Evolutionary conservation across 2,329 filamentous ascomycete genomes (phyloP).

Genomic region (Penicillium sp.): DNA sequence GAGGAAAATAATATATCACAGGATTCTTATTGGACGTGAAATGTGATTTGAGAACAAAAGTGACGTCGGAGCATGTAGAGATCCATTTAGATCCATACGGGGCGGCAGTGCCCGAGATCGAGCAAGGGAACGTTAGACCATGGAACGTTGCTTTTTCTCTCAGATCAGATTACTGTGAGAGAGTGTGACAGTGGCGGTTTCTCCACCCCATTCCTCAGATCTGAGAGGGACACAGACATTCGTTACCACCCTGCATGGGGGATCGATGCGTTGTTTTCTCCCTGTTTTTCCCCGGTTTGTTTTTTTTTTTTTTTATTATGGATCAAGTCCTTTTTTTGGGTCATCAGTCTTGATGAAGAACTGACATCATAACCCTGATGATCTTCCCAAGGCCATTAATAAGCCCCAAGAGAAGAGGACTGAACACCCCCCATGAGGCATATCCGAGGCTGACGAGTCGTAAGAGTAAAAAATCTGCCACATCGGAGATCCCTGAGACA

Average conservation of each 20-base stretch:
- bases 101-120: conserved; percentile 8
- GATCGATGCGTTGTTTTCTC: not conserved
- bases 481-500: conserved; percentile 15
- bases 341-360: not conserved
- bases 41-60: not conserved
- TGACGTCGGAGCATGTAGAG: conserved; percentile 6
- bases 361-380: conserved; percentile 13
- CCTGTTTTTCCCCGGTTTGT: not conserved
- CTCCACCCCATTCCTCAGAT: conserved; percentile 15
- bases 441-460: conserved; percentile 16
- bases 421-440: conserved; percentile 1
- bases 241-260: conserved; percentile 2
- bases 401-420: conserved; percentile 2
- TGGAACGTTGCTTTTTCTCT: not conserved
- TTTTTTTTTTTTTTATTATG: not conserved
- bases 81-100: not conserved
- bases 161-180: conserved; percentile 1
- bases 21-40: not conserved
- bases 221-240: conserved; percentile 1
- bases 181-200: conserved; percentile 14
- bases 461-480: conserved; percentile 2
- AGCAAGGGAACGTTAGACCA: conserved; percentile 3
- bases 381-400: conserved; percentile 6
- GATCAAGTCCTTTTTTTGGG: not conserved
- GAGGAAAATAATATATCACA: not conserved